Conservation (phyloP, 2,329 filamentous ascomycete species). For the Monosporascus ibericus region DNA sequence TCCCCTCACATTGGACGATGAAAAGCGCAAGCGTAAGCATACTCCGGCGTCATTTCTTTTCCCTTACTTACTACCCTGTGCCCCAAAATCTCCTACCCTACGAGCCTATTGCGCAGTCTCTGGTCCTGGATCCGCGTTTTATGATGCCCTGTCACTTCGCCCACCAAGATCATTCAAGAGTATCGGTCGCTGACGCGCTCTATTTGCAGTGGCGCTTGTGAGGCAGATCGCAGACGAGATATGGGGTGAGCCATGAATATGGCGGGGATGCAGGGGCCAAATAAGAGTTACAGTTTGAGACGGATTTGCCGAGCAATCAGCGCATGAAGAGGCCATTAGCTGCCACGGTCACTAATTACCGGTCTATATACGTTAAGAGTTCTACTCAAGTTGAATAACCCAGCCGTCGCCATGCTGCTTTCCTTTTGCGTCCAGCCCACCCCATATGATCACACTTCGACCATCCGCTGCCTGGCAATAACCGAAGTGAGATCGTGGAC, state of each 20-base stretch:
- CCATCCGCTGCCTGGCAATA: constrained; percentile 38
- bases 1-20: constrained; percentile 59
- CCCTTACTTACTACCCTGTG: neutral
- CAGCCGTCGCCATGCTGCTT: constrained; percentile 33
- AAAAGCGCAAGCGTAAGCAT: constrained; percentile 57
- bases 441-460: constrained; percentile 45
- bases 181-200: neutral
- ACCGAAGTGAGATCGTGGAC: constrained; percentile 32
- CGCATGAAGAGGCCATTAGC: neutral
- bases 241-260: constrained; percentile 46
- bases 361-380: neutral
- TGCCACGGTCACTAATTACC: neutral
- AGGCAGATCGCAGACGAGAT: constrained; percentile 67
- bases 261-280: neutral
- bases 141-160: neutral
- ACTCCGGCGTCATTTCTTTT: neutral
- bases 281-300: no score
- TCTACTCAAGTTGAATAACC: constrained; percentile 21
- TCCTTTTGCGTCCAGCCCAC: constrained; percentile 39
- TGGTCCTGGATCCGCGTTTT: no score
- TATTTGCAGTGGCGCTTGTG: constrained; percentile 50
- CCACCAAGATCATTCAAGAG: neutral
- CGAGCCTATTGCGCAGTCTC: no score
- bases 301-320: no score
- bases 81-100: neutral